Conservation (phyloP, 1,284 basidiomycete genomes). For the Xanthoconium separans region DNA sequence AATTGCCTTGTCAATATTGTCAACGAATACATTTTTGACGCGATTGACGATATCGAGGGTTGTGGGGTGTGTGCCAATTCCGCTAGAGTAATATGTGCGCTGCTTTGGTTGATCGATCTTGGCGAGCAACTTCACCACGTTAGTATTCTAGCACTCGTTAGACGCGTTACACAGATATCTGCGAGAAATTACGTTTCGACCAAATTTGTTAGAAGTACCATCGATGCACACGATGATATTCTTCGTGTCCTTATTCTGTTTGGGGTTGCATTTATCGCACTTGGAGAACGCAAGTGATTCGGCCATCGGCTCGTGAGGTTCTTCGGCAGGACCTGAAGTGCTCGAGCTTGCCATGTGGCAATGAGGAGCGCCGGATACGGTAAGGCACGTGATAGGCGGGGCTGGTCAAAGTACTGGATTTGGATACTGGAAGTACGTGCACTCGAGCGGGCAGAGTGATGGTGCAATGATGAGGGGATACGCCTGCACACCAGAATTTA, state of each 20-base stretch:
- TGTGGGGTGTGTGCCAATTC: slow-evolving; percentile 36
- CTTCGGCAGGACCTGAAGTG: not conserved
- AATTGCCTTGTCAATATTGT: slow-evolving; percentile 24
- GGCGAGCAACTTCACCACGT: slow-evolving; percentile 35
- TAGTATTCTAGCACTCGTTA: slow-evolving; percentile 34
- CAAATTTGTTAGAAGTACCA: slow-evolving; percentile 30
- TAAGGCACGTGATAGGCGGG: too few species aligned
- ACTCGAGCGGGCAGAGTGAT: too few species aligned
- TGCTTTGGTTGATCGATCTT: slow-evolving; percentile 31
- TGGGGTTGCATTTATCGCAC: slow-evolving; percentile 16
- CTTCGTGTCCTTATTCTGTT: slow-evolving; percentile 10
- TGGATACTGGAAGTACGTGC: too few species aligned
- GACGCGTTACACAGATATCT: not conserved
- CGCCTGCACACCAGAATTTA: too few species aligned
- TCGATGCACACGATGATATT: slow-evolving; percentile 33
- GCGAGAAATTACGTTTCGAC: slow-evolving; percentile 18
- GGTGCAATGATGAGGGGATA: too few species aligned
- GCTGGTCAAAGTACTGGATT: too few species aligned
- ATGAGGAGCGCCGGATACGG: not conserved
- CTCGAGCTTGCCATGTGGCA: not conserved
- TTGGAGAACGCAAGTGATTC: not conserved
- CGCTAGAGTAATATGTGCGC: slow-evolving; percentile 37
- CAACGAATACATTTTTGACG: slow-evolving; percentile 18
- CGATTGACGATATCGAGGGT: slow-evolving; percentile 39
- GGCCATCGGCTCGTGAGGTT: not conserved